phyloP scores from a whole-genome alignment of 768 basidiomycete species.

The Leccinum ochraceum region DNA sequence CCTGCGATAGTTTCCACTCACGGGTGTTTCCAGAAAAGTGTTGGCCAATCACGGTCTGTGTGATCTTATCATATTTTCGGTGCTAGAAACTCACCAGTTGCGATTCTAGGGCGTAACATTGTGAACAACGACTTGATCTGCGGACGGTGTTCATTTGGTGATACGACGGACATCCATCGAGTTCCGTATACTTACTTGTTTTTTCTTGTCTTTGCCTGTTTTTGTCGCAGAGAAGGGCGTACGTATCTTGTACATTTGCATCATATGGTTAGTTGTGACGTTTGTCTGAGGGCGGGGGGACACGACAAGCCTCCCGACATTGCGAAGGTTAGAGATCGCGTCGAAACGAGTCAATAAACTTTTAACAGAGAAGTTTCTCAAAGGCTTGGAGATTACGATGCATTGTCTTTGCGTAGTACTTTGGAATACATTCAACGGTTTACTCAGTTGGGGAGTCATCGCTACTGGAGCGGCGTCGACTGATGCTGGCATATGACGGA shows the following conservation, averaged over 20 bases:
- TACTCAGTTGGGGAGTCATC: not conserved
- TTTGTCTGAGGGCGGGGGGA: not conserved
- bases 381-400: not conserved
- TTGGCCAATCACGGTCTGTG: not conserved
- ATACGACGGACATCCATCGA: not conserved
- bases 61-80: not conserved
- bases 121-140: not conserved
- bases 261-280: too few relatives aligned
- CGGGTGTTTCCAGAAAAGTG: slow-evolving; percentile 2
- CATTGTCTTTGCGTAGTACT: not conserved
- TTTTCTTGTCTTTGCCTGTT: not conserved
- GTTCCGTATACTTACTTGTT: not conserved
- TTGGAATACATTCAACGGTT: not conserved
- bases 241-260: not conserved
- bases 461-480: not conserved
- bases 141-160: not conserved
- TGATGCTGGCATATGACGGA: too few relatives aligned
- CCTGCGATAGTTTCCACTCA: not conserved
- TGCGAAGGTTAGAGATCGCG: not conserved
- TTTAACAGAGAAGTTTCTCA: not conserved
- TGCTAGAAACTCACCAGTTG: not conserved
- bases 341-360: not conserved
- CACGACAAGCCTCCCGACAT: not conserved
- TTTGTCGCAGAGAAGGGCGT: not conserved
- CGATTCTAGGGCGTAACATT: not conserved